Evolutionary conservation across 2,329 filamentous ascomycete species (phyloP).

Genomic region (Aureobasidium melanogenum): DNA sequence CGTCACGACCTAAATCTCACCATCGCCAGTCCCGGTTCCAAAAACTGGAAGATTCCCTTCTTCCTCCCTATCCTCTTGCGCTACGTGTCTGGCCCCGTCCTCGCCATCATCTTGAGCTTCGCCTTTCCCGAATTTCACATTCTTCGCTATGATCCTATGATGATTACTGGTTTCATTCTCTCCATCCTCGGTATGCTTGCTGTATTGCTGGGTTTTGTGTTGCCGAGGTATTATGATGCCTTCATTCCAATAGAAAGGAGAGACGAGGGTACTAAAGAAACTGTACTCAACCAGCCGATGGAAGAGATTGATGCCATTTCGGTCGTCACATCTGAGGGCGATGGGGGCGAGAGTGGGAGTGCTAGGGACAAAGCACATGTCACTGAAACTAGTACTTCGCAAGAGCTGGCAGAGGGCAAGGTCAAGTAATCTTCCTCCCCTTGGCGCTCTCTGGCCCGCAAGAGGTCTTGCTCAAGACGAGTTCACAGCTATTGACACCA

Average conservation of each 20-base stretch:
- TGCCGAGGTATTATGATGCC: slow-evolving; percentile 46
- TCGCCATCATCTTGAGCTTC: slow-evolving; percentile 45
- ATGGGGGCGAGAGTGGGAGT: too few relatives aligned
- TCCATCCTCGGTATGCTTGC: slow-evolving; percentile 40
- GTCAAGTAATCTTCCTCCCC: too few relatives aligned
- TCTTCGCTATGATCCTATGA: slow-evolving; percentile 28
- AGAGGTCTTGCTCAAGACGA: too few relatives aligned
- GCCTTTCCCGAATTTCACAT: slow-evolving; percentile 41
- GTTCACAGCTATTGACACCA: too few relatives aligned
- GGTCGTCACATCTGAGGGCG: too few relatives aligned
- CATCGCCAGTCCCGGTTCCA: slow-evolving; percentile 43
- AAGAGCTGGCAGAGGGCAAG: too few relatives aligned
- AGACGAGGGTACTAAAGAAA: slow-evolving; percentile 33
- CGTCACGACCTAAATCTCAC: slow-evolving; percentile 47
- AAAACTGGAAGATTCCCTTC: slow-evolving; percentile 48
- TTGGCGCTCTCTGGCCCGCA: too few relatives aligned
- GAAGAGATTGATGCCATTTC: neutral
- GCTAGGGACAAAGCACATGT: too few relatives aligned
- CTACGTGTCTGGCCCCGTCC: slow-evolving; percentile 41
- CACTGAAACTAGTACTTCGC: too few relatives aligned
- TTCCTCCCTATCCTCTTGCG: slow-evolving; percentile 45
- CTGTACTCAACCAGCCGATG: neutral
- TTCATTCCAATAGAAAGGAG: slow-evolving; percentile 42
- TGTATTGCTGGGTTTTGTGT: slow-evolving; percentile 40
- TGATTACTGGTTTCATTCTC: slow-evolving; percentile 41